phyloP scores from a whole-genome alignment of 495 filamentous ascomycete genomes.

The Penicillium simplicissimum region DNA sequence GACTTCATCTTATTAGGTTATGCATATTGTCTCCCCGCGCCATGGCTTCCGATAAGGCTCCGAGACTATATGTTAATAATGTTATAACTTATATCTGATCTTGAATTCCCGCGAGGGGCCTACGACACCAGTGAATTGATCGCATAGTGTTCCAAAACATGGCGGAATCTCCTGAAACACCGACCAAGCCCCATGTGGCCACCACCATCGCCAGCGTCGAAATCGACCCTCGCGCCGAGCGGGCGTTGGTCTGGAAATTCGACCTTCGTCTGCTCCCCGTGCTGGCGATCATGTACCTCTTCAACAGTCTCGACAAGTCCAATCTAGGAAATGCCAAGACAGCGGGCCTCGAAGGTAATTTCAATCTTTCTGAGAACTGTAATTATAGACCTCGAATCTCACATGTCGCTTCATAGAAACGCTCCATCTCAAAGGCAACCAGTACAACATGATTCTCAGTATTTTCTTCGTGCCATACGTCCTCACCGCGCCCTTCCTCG shows the following conservation, averaged over 20 bases:
- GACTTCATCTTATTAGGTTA: constrained; percentile 5
- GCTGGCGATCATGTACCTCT: constrained; percentile 65
- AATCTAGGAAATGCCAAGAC: constrained; percentile 74
- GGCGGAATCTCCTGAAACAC: constrained; percentile 7
- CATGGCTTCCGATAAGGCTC: neutral
- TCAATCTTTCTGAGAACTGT: neutral
- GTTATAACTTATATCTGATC: no score
- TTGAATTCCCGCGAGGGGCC: neutral
- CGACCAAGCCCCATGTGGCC: constrained; percentile 9
- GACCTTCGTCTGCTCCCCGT: constrained; percentile 63
- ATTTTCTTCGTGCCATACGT: constrained; percentile 83
- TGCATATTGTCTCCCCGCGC: neutral
- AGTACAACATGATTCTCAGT: constrained; percentile 71
- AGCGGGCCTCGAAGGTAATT: constrained; percentile 51
- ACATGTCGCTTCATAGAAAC: constrained; percentile 35
- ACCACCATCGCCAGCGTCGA: constrained; percentile 17
- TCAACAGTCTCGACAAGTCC: constrained; percentile 66
- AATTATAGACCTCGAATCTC: neutral
- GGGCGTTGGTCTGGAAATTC: constrained; percentile 48
- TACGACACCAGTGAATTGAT: neutral
- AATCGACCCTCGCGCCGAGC: constrained; percentile 19
- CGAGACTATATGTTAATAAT: neutral
- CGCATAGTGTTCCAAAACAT: neutral
- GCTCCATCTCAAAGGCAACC: constrained; percentile 56
- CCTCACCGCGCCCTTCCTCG: constrained; percentile 63